Evolutionary conservation across 2,329 filamentous ascomycete species (phyloP).

Genomic region (Colletotrichum sp.): DNA sequence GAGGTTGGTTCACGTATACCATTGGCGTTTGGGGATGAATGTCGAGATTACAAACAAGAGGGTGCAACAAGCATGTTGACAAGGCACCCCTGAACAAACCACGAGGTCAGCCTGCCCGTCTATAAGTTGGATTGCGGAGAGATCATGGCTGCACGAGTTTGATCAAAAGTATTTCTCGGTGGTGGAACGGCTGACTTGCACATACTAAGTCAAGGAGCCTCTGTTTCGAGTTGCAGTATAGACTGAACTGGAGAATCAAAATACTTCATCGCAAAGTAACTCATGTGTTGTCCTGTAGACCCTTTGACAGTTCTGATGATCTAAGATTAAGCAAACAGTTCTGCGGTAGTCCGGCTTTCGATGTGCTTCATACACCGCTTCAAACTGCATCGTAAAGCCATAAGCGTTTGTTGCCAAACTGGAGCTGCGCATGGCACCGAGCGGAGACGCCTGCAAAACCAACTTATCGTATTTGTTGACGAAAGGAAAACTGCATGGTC

Average conservation of each 20-base stretch:
- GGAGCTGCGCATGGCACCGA: neutral
- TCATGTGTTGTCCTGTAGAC: neutral
- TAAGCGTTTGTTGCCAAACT: neutral
- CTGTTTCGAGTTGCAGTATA: neutral
- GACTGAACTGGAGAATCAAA: neutral
- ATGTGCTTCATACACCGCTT: neutral
- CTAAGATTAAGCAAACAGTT: neutral
- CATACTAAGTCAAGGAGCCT: neutral
- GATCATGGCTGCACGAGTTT: neutral
- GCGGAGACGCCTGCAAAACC: neutral
- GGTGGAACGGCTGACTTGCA: neutral
- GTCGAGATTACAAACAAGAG: conserved; percentile 17
- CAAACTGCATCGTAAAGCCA: neutral
- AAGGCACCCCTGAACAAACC: conserved; percentile 11
- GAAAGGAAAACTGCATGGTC: neutral
- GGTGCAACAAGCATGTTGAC: conserved; percentile 5
- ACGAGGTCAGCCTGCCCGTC: neutral
- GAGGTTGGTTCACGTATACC: conserved; percentile 26
- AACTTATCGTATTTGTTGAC: neutral
- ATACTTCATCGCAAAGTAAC: neutral
- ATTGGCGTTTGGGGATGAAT: conserved; percentile 36
- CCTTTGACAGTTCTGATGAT: neutral
- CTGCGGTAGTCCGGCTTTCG: neutral
- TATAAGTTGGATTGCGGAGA: neutral
- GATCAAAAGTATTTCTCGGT: neutral